Evolutionary conservation across 2,329 filamentous ascomycete species (phyloP), one percentile per base, ranked within the genome.

Genomic region (Arthrinium phaeospermum): DNA sequence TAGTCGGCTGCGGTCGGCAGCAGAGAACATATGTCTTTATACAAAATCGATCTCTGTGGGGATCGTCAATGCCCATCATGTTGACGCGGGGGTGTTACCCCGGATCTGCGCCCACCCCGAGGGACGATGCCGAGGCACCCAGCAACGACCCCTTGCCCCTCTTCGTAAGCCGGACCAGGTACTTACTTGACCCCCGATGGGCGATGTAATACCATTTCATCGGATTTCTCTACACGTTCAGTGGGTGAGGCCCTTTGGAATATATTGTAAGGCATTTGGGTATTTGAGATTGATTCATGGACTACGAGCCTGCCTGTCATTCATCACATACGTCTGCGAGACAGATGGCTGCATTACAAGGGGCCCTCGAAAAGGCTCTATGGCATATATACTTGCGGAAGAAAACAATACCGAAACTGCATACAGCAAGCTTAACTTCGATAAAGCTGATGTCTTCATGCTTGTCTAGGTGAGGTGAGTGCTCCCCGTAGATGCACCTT

Each of bases 101-200:
- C 47, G 46, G 46, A 57, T 27, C 19, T 44, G 16, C 68, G 46
- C 34, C 68, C 30, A 24, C 46, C 12, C 5, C 68, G 53, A 57
- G n/a, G 19, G 19, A 53, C 68, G 68, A 70, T 70, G 68, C 68
- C 68, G 68, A 70, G 68, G 68, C 57, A 19, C 53, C 27, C 27
- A 67, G 27, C 51, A 34, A 19, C 27, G 3, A 27, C 49, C 27
- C 27, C 51, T 34, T 57, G 27, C 6, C 27, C 14, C 16, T 16
- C 27, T 27, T 53, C 13, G 24, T 53, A 53, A 53, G 49, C 49
- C 49, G 46, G 46, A n/a, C 46, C 7, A 22, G 22, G n/a, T n/a
- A n/a, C 27, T 30, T 30, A 30, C 6, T 22, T n/a, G 46, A n/a
- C 22, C 46, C 46, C 46, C 46, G 19, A 49, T 45, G 7, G 19